Conservation (phyloP, 768 basidiomycete species). For the Lentinula sp. region DNA sequence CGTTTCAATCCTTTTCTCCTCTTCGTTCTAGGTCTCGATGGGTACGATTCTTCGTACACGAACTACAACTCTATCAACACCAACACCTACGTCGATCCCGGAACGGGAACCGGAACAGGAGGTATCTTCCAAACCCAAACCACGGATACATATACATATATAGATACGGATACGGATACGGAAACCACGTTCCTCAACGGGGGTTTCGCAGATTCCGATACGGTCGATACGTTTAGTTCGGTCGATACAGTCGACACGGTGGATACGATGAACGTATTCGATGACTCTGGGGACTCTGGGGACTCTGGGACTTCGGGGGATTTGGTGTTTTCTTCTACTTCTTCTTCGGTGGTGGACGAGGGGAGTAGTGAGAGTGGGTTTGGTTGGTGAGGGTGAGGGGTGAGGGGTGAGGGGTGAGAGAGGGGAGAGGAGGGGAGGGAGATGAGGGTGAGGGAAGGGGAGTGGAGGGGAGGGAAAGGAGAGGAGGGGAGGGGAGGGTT, state of each 20-base stretch:
- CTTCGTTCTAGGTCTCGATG: neutral
- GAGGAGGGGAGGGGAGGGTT: too few relatives aligned
- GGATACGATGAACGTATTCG: neutral
- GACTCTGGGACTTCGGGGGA: too few relatives aligned
- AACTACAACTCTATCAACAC: too few relatives aligned
- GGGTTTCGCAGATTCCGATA: neutral
- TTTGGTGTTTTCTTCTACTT: neutral
- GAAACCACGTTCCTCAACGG: neutral
- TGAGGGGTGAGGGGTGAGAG: too few relatives aligned
- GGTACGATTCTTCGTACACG: neutral
- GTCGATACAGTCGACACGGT: neutral
- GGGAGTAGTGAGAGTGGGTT: too few relatives aligned
- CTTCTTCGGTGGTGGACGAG: too few relatives aligned
- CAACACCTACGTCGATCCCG: neutral
- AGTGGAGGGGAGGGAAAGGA: too few relatives aligned
- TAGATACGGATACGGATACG: neutral
- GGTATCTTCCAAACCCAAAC: neutral
- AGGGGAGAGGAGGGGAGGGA: too few relatives aligned
- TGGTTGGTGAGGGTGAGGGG: too few relatives aligned
- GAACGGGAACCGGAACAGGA: neutral
- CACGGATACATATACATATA: neutral
- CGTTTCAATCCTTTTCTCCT: too few relatives aligned
- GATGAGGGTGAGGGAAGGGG: too few relatives aligned
- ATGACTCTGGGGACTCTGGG: neutral
- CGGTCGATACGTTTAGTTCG: neutral